Percentiles rank a stretch among this genome's conserved stretches.
These are phyloP conservation scores for Fusarium torulosum DNA, from an alignment of 2,329 filamentous ascomycete species.

Conservation along the genomic window DNA sequence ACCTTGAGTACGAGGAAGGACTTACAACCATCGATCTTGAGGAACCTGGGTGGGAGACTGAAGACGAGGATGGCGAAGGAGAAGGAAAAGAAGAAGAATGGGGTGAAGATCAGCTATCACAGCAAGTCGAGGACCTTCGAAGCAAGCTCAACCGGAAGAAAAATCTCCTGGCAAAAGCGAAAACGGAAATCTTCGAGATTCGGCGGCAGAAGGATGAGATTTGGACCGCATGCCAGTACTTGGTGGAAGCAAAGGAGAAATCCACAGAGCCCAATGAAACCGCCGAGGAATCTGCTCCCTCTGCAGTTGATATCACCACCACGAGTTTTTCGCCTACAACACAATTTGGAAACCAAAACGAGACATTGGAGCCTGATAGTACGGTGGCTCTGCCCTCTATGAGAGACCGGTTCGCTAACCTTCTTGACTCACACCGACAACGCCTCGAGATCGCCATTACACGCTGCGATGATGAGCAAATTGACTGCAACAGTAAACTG, in stretches of 20 bases:
- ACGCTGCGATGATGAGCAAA: not conserved
- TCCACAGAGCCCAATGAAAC: not conserved
- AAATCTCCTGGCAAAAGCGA: not conserved
- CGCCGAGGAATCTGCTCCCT: not conserved
- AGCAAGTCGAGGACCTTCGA: not conserved
- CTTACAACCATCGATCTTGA: not conserved
- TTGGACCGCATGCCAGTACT: no score
- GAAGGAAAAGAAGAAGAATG: no score
- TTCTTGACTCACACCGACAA: not conserved
- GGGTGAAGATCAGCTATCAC: not conserved
- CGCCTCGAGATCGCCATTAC: not conserved
- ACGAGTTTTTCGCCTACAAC: not conserved
- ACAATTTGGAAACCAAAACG: not conserved
- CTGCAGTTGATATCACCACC: not conserved
- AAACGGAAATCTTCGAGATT: not conserved
- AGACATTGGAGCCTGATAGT: not conserved
- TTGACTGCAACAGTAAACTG: not conserved
- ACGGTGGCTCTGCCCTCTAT: not conserved
- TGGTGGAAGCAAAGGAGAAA: no score
- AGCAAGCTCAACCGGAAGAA: not conserved
- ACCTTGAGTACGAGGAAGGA: not conserved
- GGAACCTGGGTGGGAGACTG: conserved; percentile 8
- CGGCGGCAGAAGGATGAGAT: no score
- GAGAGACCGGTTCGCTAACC: not conserved
- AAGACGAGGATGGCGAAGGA: not conserved